Evolutionary conservation across 75 land plant genomes (phyloP), one percentile per base, ranked within the genome.

Genomic region (Cunninghamia lanceolata): DNA sequence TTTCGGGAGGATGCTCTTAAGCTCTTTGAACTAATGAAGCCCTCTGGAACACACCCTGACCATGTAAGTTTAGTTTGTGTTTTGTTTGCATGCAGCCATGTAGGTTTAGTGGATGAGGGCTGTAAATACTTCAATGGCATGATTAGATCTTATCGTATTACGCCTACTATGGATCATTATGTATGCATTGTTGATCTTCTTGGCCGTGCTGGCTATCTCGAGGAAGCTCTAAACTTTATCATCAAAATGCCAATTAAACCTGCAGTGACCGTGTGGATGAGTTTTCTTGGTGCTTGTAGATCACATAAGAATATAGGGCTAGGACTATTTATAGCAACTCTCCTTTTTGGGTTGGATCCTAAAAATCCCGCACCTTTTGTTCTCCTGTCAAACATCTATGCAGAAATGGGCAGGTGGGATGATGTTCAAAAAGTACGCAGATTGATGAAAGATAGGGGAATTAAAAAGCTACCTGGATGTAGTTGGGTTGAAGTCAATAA

Each of bases 241-340:
- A 86, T 36, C 45, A 78, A 54, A 30, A 88, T 88, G 89, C 88
- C 89, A 34, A 19, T 88, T 35, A 39, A 86, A 46, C 88, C 88
- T 10, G 11, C 34, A 6, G 9, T 39, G 10, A 17, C 32, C 17
- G 53, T 73, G 39, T 88, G 88, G 88, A 73, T 30, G 40, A 50
- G 59, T 25, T 46, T 88, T 39, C 88, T 88, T 42, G 43, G 81
- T 73, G 88, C 88, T 54, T 88, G 88, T 32, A 86, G 56, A 40
- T 47, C 35, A 35, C 83, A 87, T 70, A 71, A 71, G 16, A 53
- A 85, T n/a, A 36, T 87, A 25, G 85, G 66, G 25, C 35, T 87
- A 30, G 88, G 85, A 47, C 17, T 85, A 53, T 35, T 36, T 71
- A n/a, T 82, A 45, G 83, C 83, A 82, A 30, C 25, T 17, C 47